Conservation (phyloP, 2,329 filamentous ascomycete genomes). For the Trichoderma afroharzianum region DNA sequence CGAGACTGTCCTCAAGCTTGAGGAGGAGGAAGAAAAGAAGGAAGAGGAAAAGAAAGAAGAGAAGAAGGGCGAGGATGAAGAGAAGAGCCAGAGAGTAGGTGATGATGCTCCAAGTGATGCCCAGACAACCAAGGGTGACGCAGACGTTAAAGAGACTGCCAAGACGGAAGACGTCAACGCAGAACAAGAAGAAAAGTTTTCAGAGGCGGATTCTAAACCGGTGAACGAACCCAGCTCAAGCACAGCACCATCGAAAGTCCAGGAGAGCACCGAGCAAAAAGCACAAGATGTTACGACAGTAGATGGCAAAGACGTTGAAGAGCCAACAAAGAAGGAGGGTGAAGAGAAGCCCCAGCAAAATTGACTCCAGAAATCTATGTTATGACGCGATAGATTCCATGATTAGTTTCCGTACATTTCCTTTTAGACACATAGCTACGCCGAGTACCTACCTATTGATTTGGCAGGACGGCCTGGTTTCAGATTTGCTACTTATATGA, state of each 20-base stretch:
- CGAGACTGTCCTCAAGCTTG: slow-evolving; percentile 32
- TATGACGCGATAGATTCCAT: not conserved
- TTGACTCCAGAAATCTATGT: not conserved
- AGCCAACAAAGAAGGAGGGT: not conserved
- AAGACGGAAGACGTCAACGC: not conserved
- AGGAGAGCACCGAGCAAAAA: not conserved
- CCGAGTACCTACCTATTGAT: not conserved
- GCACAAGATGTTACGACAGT: not conserved
- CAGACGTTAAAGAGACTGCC: not conserved
- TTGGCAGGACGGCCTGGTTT: not conserved
- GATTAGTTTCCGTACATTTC: not conserved
- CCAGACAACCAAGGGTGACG: not conserved
- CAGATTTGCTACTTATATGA: not conserved
- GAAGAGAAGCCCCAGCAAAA: not conserved
- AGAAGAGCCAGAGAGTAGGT: not conserved
- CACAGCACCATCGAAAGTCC: not conserved
- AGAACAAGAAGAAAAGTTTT: not conserved
- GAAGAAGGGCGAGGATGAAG: not conserved
- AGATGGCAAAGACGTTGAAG: not conserved
- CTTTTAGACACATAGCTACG: not conserved
- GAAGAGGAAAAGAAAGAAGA: not conserved
- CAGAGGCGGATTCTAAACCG: not conserved
- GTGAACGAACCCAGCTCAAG: not conserved
- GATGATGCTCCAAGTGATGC: not conserved
- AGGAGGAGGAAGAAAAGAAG: slow-evolving; percentile 21